Base-by-base conservation (phyloP, 2,329 filamentous ascomycete species). In the Penicillium sp. region DNA sequence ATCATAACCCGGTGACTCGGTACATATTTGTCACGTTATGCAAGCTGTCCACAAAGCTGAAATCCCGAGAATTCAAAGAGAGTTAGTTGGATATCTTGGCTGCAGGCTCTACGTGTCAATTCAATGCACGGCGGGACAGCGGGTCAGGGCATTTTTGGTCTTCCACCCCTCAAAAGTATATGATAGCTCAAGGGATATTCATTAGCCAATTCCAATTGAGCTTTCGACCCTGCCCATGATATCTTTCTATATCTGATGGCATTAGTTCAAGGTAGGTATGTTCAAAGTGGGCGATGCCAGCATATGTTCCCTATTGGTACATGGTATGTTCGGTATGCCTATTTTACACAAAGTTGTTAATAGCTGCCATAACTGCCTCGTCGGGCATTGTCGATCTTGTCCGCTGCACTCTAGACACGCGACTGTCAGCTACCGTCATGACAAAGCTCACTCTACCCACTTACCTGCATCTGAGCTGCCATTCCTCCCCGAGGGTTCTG, bases 401-500 rank as follows among this genome's bases (percentile, higher is more conserved):
- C 71, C 5, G 71, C 70, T 10, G 68, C 70, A 62, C 71, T 74
- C 71, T 73, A 50, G 13, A 44, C 13, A 36, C 2, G 46, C 55
- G 34, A 52, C 25, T 29, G 55, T 62, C 56, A 58, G 57, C 44
- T 50, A 55, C 38, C 13, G 23, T 34, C 15, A 15, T 29, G 15
- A 40, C 43, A 13, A 52, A 34, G 4, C 19, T 19, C 27, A 29
- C 19, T 10, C 10, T 21, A 8, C 27, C 41, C 23, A 67, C 71
- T 60, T 52, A 70, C 70, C 65, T 74, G 71, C 69, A 73, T 69
- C 52, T 71, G 63, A 13, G 70, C 68, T 46, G 70, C 71, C 59
- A 68, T 68, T 19, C 71, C 66, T n/a, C 65, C 66, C 40, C 61
- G 63, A 2, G 71, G 65, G 29, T 70, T 69, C 54, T 68, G 69